Base-by-base conservation (phyloP, 2,329 filamentous ascomycete species). In the Balansia obtecta region DNA sequence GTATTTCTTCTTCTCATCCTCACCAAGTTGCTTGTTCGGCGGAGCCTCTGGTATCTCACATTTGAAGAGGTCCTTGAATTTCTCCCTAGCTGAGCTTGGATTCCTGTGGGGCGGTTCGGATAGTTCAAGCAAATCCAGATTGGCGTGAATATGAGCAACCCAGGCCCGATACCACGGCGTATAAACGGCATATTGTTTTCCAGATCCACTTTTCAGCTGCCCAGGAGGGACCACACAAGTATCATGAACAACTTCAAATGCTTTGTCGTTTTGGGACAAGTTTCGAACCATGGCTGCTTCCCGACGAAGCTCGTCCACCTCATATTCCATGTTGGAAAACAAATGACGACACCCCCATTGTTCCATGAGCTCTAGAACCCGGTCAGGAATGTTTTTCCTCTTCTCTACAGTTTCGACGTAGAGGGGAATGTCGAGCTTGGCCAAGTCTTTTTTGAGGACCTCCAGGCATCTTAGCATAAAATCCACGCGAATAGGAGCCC, bases 241-340 rank as follows among this genome's bases (percentile, higher is more conserved):
- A 64, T 95, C 90, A 53, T 90, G 86, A 1, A 85, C 73, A 0
- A 83, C 77, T n/a, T 83, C 75, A 56, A 94, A 82, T 1, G 76
- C 73, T 45, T 91, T 78, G 0, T 79, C 83, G 12, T 76, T 76
- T 15, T 80, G 73, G 1, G 83, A 67, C 53, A 84, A 78, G 40
- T 73, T 64, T 30, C 70, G 74, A 1, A 87, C 74, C 59, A 95
- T 67, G 30, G 71, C 72, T 1, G 82, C 80, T 59, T 96, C 90
- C 6, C 89, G 75, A 42, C 89, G 74, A 52, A 95, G 67, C 67
- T 95, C 90, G 61, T 96, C 90, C 0, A 94, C 88, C 64, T 95
- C 90, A 60, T 95, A 95, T 63, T 95, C 89, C 51, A 89, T 80
- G 61, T 95, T 95, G 45, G 85, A 82, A 59, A 82, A 94, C 2